A percentile compares a stretch with the other conserved stretches of the same genome.
phyloP scores from a whole-genome alignment of 2,329 filamentous ascomycete genomes.

The Fusarium foetens region DNA sequence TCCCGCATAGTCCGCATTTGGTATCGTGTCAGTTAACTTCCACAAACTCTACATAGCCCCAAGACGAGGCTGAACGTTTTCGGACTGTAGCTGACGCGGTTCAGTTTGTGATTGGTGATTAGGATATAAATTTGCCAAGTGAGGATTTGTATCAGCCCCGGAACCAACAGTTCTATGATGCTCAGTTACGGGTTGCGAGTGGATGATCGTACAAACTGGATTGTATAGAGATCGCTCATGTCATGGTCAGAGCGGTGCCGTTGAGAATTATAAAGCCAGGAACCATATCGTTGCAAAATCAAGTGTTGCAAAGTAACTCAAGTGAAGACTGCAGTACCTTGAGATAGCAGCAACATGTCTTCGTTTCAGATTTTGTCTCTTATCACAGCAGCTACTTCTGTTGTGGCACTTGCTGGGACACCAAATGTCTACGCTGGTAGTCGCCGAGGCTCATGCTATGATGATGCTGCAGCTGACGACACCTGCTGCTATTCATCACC shows the following conservation, averaged over 20 bases:
- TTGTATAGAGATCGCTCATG: neutral
- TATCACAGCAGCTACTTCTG: constrained; percentile 12
- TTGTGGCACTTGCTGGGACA: constrained; percentile 11
- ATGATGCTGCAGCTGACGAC: neutral
- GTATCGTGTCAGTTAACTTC: constrained; percentile 6
- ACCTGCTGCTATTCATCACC: constrained; percentile 20
- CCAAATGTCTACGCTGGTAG: constrained; percentile 11
- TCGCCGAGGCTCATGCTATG: constrained; percentile 5
- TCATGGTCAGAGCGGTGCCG: neutral
- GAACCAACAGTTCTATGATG: constrained; percentile 15
- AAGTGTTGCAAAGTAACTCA: neutral
- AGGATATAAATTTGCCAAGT: neutral
- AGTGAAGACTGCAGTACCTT: neutral
- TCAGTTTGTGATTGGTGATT: neutral
- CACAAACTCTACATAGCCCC: neutral
- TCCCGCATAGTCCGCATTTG: constrained; percentile 8
- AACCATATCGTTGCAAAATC: neutral
- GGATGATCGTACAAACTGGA: neutral
- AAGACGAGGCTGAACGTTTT: constrained; percentile 6
- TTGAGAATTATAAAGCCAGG: constrained; percentile 11
- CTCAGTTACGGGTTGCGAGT: neutral
- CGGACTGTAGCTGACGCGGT: constrained; percentile 9
- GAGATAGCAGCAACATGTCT: neutral
- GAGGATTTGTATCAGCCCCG: neutral
- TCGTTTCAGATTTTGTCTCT: constrained; percentile 9